phyloP scores from a whole-genome alignment of 768 basidiomycete genomes.

The Lactifluus subvellereus region DNA sequence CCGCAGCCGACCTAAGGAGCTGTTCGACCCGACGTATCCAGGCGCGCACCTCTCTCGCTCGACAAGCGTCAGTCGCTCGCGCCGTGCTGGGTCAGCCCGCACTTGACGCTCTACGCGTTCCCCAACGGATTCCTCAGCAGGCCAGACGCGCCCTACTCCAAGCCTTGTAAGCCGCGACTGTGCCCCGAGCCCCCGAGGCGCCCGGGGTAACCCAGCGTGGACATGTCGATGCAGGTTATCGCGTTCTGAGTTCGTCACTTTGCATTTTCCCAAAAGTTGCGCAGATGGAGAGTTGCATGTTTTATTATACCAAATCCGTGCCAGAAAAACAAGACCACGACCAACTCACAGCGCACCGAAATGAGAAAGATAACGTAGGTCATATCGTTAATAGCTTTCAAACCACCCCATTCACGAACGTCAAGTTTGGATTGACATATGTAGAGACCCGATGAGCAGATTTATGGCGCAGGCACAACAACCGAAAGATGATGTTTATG shows the following conservation, averaged over 20 bases:
- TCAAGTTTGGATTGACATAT: too few relatives aligned
- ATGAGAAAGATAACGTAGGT: too few relatives aligned
- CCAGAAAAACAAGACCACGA: too few relatives aligned
- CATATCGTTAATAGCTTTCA: too few relatives aligned
- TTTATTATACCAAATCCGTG: too few relatives aligned
- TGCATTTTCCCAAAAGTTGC: too few relatives aligned
- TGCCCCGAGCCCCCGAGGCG: neutral
- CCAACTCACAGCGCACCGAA: too few relatives aligned
- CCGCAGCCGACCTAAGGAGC: neutral
- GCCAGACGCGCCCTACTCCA: neutral
- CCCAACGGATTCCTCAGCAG: constrained; percentile 15
- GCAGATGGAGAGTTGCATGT: too few relatives aligned
- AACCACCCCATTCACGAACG: too few relatives aligned
- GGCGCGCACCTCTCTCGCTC: constrained; percentile 3
- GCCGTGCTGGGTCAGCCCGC: constrained; percentile 2
- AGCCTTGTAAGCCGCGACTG: neutral
- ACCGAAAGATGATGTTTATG: too few relatives aligned
- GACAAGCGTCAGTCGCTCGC: neutral
- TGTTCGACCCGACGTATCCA: constrained; percentile 12
- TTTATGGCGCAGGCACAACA: too few relatives aligned
- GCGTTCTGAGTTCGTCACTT: neutral
- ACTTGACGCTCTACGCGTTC: constrained; percentile 6
- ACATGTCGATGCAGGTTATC: constrained; percentile 9
- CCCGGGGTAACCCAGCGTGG: neutral
- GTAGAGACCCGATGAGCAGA: too few relatives aligned